Evolutionary conservation across 495 filamentous ascomycete genomes (phyloP), one percentile per base, ranked within the genome.

Genomic region (Aspergillus incahuasiensis): DNA sequence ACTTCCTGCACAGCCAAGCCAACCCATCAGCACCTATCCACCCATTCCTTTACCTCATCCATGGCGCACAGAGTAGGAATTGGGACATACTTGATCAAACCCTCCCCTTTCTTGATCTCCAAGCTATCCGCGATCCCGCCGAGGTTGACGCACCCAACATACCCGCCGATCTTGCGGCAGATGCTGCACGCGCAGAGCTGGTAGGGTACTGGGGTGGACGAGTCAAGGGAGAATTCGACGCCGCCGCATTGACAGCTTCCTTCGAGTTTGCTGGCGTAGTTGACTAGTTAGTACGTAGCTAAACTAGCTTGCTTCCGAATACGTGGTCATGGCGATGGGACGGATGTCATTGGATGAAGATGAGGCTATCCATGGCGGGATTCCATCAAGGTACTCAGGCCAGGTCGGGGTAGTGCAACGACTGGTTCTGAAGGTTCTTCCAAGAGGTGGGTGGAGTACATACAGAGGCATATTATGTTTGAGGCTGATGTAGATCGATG

Each of bases 131-230:
- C 70, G 24, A 78, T 73, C 12, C 74, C 79, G 13, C 79, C 79
- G 2, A 81, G 67, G 50, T 83, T 82, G 20, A 80, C 77, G 20
- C 65, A 67, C 8, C 80, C 79, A 44, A 61, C 59, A 53, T 78
- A 72, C 22, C 79, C 79, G 22, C 72, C 75, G 24, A 78, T 68
- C 64, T 82, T 82, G 49, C 79, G 77, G 49, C 79, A 83, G 62
- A 82, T 83, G 52, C 76, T 76, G 59, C 79, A 82, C 16, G 77
- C 76, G 54, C 80, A 83, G 45, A 81, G 71, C 59, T 82, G 78
- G 55, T 79, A 83, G 2, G 79, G 80, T 0, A 81, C 77, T 4
- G 80, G 79, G 0, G 80, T 81, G 20, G 72, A 65, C 0, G 78
- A 81, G 39, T 79, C 59, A 21, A 82, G 66, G 9, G 67, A 71